Evolutionary conservation across 768 basidiomycete species (phyloP).

Genomic region (Naganishia vishniacii): DNA sequence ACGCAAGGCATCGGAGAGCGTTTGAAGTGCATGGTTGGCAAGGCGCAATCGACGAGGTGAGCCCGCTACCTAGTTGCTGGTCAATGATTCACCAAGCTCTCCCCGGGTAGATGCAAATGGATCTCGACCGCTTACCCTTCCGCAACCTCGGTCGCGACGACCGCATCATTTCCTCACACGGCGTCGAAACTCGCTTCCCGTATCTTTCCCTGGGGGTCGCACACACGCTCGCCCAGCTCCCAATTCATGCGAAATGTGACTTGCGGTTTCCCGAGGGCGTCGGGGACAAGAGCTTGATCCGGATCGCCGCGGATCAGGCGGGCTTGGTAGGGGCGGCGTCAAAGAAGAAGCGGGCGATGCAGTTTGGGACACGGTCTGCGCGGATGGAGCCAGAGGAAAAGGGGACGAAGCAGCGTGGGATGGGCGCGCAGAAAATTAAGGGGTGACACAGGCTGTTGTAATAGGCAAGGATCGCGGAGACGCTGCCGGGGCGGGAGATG

Average conservation of each 20-base stretch:
- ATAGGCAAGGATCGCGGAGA: too few relatives aligned
- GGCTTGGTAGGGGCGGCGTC: constrained; percentile 68
- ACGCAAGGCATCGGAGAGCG: constrained; percentile 76
- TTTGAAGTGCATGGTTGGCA: constrained; percentile 66
- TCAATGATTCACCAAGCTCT: too few relatives aligned
- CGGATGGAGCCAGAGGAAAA: constrained; percentile 37
- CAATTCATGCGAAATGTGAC: constrained; percentile 77
- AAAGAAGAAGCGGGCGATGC: constrained; percentile 90
- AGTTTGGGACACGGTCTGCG: constrained; percentile 57
- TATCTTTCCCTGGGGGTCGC: constrained; percentile 78
- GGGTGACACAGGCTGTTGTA: too few relatives aligned
- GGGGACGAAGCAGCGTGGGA: constrained; percentile 20
- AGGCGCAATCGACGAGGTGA: constrained; percentile 73
- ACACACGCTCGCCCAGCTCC: constrained; percentile 66
- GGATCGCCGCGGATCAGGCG: constrained; percentile 65
- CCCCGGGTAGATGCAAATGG: constrained; percentile 69
- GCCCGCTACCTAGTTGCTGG: too few relatives aligned
- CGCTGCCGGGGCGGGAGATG: too few relatives aligned
- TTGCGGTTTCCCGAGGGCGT: constrained; percentile 65
- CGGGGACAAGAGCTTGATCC: constrained; percentile 83
- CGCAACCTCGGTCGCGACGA: constrained; percentile 93
- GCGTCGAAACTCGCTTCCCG: constrained; percentile 86
- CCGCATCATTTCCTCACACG: constrained; percentile 81
- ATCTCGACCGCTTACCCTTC: constrained; percentile 76
- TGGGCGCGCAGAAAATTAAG: constrained; percentile 22